Evolutionary conservation across 257 asterid species (phyloP).

Genomic region (Apocynum venetum): DNA sequence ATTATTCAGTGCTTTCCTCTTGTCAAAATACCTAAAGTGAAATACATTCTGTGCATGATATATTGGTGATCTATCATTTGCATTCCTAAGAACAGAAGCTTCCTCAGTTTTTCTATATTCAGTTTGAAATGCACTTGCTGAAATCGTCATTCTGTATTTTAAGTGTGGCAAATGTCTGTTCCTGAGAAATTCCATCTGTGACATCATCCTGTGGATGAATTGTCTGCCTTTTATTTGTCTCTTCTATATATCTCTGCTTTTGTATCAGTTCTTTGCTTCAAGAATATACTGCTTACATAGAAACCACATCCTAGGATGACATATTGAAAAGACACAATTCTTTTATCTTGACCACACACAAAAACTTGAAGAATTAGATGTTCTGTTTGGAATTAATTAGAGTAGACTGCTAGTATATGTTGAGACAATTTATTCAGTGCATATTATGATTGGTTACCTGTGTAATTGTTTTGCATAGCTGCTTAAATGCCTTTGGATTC

Average conservation of each 20-base stretch:
- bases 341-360: background rate
- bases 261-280: background rate
- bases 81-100: background rate
- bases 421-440: background rate
- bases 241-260: background rate
- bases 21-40: constrained; percentile 10
- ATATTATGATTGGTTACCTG: background rate
- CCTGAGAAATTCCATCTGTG: background rate
- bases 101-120: background rate
- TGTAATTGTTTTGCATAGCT: background rate
- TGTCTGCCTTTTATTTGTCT: background rate
- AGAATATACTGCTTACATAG: background rate
- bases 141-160: background rate
- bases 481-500: background rate
- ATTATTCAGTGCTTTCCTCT: constrained; percentile 14
- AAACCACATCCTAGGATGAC: background rate
- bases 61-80: background rate
- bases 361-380: background rate
- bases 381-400: background rate
- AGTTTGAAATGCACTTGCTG: background rate
- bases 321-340: background rate
- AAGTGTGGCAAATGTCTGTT: background rate
- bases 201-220: background rate
- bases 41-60: background rate
- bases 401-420: background rate